Evolutionary conservation across 2,329 filamentous ascomycete species (phyloP).

Genomic region (Diaporthe humulicola): DNA sequence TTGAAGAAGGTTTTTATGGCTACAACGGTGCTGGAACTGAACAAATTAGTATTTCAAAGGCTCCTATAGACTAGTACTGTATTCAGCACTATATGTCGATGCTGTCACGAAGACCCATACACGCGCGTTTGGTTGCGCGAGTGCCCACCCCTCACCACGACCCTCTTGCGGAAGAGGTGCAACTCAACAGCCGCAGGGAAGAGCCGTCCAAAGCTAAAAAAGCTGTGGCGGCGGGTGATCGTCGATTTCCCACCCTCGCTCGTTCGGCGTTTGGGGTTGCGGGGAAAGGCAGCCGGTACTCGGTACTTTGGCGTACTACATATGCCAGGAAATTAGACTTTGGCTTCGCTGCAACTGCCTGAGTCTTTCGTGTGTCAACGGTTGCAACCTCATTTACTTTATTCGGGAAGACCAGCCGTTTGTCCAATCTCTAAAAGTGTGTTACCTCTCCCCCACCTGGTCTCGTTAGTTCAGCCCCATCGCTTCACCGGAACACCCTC

Average conservation of each 20-base stretch:
- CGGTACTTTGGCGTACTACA: not conserved
- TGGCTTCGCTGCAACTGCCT: not conserved
- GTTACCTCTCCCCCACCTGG: not conserved
- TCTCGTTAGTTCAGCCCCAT: not conserved
- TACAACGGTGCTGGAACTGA: not conserved
- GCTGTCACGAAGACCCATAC: too few relatives aligned
- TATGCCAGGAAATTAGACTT: conserved; percentile 1
- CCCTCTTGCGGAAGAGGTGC: not conserved
- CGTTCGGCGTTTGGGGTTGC: conserved; percentile 16
- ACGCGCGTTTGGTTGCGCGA: not conserved
- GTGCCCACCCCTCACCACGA: not conserved
- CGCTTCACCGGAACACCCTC: not conserved
- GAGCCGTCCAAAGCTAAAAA: conserved; percentile 8
- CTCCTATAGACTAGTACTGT: not conserved
- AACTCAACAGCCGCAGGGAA: conserved; percentile 10
- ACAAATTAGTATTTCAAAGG: not conserved
- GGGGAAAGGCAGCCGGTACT: conserved; percentile 10
- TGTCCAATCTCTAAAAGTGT: not conserved
- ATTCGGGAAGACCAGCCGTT: not conserved
- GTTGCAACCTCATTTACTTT: not conserved
- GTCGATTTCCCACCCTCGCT: conserved; percentile 1
- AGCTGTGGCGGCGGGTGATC: conserved; percentile 7
- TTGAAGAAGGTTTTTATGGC: not conserved
- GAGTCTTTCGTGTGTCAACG: not conserved
- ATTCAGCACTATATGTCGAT: not conserved